These are phyloP conservation scores for Phialocephala subalpina DNA, from an alignment of 2,329 filamentous ascomycete species.

Conservation along the genomic window DNA sequence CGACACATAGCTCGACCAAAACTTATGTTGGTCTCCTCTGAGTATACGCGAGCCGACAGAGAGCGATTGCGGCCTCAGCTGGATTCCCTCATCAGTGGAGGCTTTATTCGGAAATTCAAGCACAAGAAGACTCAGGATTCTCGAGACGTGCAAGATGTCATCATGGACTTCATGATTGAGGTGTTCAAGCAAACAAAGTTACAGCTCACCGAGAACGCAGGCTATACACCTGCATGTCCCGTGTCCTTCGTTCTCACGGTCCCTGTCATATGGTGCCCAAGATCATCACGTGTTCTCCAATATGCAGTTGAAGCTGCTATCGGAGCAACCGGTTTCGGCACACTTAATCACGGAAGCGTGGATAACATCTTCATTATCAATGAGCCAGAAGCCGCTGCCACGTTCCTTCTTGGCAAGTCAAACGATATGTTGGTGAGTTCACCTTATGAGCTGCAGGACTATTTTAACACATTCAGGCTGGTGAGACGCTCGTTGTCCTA, in stretches of 20 bases:
- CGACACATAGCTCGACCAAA: conserved; percentile 27
- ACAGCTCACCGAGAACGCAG: conserved; percentile 22
- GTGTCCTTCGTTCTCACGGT: conserved; percentile 31
- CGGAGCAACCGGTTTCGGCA: conserved; percentile 22
- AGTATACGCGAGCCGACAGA: conserved; percentile 24
- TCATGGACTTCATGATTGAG: conserved; percentile 29
- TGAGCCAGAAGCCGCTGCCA: conserved; percentile 43
- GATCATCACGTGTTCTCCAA: conserved; percentile 28
- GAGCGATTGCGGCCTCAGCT: conserved; percentile 20
- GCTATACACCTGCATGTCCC: conserved; percentile 4
- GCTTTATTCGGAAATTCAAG: conserved; percentile 28
- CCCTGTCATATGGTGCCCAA: conserved; percentile 26
- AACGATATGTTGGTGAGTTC: conserved; percentile 25
- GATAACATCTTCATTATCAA: conserved; percentile 42
- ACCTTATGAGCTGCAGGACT: neutral
- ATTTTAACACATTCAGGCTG: neutral
- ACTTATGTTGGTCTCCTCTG: conserved; percentile 27
- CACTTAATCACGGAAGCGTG: conserved; percentile 24
- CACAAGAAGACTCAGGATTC: conserved; percentile 11
- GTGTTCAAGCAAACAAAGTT: conserved; percentile 31
- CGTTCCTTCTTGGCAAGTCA: conserved; percentile 36
- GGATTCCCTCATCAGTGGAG: conserved; percentile 17
- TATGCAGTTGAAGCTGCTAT: conserved; percentile 25
- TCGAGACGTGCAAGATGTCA: conserved; percentile 32
- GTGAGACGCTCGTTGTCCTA: conserved; percentile 35